Percentiles rank a stretch among this genome's conserved stretches.
Conservation (phyloP, 2,329 filamentous ascomycete species). For the Fusarium globosum region DNA sequence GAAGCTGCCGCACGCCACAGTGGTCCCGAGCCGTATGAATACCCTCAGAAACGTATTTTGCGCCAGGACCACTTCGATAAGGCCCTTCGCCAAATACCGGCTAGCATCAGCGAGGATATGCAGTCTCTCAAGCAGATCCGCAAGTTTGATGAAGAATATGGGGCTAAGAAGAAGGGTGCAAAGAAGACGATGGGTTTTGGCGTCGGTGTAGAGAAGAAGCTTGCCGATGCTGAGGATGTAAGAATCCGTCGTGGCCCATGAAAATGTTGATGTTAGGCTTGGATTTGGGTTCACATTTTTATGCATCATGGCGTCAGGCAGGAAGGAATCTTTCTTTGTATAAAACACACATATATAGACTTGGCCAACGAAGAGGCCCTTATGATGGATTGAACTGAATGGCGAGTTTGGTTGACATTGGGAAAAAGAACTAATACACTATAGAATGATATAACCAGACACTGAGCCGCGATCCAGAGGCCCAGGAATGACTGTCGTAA, state of each 20-base stretch:
- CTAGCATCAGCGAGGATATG: constrained; percentile 96
- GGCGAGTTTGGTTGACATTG: not conserved
- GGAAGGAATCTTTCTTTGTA: constrained; percentile 15
- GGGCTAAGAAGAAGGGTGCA: constrained; percentile 78
- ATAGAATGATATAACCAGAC: not conserved
- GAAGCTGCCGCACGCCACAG: constrained; percentile 51
- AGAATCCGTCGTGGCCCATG: constrained; percentile 52
- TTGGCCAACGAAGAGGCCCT: constrained; percentile 11
- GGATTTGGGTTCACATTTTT: constrained; percentile 2
- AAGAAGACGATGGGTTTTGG: constrained; percentile 71
- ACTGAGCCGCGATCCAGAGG: not conserved
- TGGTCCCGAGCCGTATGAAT: constrained; percentile 62
- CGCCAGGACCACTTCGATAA: constrained; percentile 80
- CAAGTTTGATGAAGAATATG: constrained; percentile 96
- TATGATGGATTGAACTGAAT: not conserved
- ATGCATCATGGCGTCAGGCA: constrained; percentile 12
- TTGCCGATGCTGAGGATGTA: constrained; percentile 57
- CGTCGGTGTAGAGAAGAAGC: constrained; percentile 52
- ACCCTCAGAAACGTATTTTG: constrained; percentile 70
- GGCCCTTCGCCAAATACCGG: constrained; percentile 87
- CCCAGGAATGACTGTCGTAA: not conserved
- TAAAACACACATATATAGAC: constrained; percentile 35
- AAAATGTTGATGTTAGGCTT: not conserved
- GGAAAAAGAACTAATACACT: not conserved
- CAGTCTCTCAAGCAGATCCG: constrained; percentile 83